These are phyloP conservation scores for Hymenoscyphus scutula DNA, from an alignment of 2,329 filamentous ascomycete species.

Conservation along the genomic window DNA sequence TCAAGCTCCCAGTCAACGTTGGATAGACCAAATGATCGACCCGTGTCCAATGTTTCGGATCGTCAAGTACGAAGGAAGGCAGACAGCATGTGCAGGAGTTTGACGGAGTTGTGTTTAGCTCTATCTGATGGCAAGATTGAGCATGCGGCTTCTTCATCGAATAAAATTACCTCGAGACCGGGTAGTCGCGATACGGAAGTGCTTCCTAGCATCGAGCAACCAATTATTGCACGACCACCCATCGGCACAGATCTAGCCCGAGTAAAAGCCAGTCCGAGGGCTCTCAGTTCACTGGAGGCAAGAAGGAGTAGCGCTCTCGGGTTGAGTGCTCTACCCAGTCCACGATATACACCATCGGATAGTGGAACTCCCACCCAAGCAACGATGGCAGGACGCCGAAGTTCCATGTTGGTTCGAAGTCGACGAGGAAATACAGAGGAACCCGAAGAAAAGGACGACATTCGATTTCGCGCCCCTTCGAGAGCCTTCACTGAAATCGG, in stretches of 20 bases:
- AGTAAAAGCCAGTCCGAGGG: conserved; percentile 34
- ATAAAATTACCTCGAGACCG: conserved; percentile 18
- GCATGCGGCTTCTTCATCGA: conserved; percentile 14
- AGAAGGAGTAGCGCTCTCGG: conserved; percentile 37
- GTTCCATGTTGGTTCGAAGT: conserved; percentile 50
- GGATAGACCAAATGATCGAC: conserved; percentile 35
- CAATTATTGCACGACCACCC: conserved; percentile 22
- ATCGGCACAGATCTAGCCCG: conserved; percentile 24
- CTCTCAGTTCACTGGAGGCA: conserved; percentile 35
- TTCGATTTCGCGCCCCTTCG: conserved; percentile 55
- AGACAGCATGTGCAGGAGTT: conserved; percentile 85
- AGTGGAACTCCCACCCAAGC: conserved; percentile 43
- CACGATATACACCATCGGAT: conserved; percentile 33
- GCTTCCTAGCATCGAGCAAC: conserved; percentile 23
- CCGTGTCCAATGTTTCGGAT: conserved; percentile 57
- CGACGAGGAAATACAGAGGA: conserved; percentile 35
- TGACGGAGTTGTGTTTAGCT: conserved; percentile 89
- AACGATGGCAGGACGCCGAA: conserved; percentile 52
- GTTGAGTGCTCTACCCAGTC: conserved; percentile 32
- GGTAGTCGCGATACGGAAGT: conserved; percentile 23
- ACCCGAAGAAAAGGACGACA: conserved; percentile 44
- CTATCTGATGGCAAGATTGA: conserved; percentile 59
- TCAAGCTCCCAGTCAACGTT: conserved; percentile 54
- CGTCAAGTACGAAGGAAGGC: conserved; percentile 85
- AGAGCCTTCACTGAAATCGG: conserved; percentile 57